phyloP scores from a whole-genome alignment of 306 rosid species.

The Myrica gale region DNA sequence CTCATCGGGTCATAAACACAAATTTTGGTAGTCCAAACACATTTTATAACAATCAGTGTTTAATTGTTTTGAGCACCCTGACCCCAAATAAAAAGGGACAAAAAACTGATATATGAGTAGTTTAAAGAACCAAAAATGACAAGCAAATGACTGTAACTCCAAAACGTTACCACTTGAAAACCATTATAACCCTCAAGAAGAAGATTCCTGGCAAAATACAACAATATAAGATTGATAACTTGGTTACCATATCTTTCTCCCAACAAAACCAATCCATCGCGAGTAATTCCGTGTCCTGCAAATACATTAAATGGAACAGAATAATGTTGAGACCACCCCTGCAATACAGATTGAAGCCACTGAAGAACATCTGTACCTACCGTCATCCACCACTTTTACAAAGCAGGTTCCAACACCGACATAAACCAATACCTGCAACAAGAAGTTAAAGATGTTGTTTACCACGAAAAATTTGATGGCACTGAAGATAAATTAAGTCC shows the following conservation, averaged over 20 bases:
- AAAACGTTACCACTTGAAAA: conserved; percentile 22
- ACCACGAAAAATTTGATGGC: background rate
- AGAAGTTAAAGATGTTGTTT: conserved; percentile 3
- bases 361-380: conserved; percentile 34
- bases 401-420: conserved; percentile 54
- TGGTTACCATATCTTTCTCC: conserved; percentile 86
- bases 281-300: conserved; percentile 72
- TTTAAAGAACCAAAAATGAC: background rate
- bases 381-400: conserved; percentile 81
- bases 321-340: background rate
- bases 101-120: background rate
- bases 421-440: conserved; percentile 64
- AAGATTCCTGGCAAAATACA: conserved; percentile 6
- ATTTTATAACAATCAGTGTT: background rate
- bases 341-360: conserved; percentile 13
- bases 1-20: background rate
- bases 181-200: conserved; percentile 14
- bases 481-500: background rate
- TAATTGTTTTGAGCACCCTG: background rate
- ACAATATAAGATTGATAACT: conserved; percentile 8
- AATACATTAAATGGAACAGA: conserved; percentile 18
- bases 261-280: conserved; percentile 73
- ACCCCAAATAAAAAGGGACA: background rate
- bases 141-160: background rate
- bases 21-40: background rate